These are phyloP conservation scores for Byssochlamys sp. DNA, from an alignment of 2,329 filamentous ascomycete species.

Conservation along the genomic window DNA sequence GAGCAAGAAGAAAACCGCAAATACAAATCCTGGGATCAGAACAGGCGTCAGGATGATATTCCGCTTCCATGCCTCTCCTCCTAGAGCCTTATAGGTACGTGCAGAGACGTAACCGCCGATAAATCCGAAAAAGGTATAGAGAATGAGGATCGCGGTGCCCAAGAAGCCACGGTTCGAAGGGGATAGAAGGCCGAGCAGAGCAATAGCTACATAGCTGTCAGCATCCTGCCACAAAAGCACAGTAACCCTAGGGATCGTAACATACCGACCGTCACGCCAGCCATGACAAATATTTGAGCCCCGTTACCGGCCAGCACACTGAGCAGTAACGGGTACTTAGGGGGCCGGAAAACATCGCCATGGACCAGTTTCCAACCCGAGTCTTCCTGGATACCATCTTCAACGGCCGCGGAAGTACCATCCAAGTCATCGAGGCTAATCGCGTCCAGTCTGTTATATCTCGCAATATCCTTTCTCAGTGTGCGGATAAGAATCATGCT, in stretches of 20 bases:
- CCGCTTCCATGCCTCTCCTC: slow-evolving; percentile 85
- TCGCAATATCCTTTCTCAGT: slow-evolving; percentile 84
- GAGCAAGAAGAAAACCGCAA: slow-evolving; percentile 79
- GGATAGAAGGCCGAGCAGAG: slow-evolving; percentile 85
- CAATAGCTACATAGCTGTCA: slow-evolving; percentile 51
- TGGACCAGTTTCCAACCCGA: slow-evolving; percentile 98
- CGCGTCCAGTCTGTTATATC: slow-evolving; percentile 89
- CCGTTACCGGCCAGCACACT: slow-evolving; percentile 86
- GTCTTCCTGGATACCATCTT: slow-evolving; percentile 92
- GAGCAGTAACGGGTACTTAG: slow-evolving; percentile 70
- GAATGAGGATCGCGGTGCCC: slow-evolving; percentile 81
- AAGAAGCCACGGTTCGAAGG: slow-evolving; percentile 91
- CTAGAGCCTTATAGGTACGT: slow-evolving; percentile 86
- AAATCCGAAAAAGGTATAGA: slow-evolving; percentile 87
- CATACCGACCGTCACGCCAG: slow-evolving; percentile 71
- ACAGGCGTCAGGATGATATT: slow-evolving; percentile 83
- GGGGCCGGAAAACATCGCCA: slow-evolving; percentile 89
- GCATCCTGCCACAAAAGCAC: not conserved
- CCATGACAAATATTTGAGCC: slow-evolving; percentile 95
- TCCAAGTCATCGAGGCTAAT: slow-evolving; percentile 83
- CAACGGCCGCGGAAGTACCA: slow-evolving; percentile 61
- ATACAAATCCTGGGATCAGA: slow-evolving; percentile 77
- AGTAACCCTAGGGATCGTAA: slow-evolving; percentile 3
- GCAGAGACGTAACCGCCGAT: slow-evolving; percentile 85
- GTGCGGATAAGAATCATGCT: slow-evolving; percentile 83